Evolutionary conservation across 495 filamentous ascomycete genomes (phyloP).

Genomic region (Hyaloscypha variabilis): DNA sequence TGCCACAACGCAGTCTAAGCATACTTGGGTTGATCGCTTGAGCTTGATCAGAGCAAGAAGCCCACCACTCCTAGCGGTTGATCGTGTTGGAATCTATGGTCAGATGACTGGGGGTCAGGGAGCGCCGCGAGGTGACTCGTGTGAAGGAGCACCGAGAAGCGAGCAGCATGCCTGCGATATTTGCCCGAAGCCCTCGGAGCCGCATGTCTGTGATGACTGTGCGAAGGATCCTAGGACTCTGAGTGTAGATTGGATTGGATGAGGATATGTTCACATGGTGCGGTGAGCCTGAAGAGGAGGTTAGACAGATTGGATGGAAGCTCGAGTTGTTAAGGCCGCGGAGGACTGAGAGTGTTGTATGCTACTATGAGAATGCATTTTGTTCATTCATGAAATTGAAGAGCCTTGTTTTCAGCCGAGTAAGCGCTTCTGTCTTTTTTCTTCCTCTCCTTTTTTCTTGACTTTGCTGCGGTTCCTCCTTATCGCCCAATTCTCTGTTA

Average conservation of each 20-base stretch:
- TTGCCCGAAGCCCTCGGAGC: background rate
- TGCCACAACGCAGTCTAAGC: background rate
- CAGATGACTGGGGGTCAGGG: conserved; percentile 4
- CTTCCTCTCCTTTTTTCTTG: background rate
- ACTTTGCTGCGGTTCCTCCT: no score
- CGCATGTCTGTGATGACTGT: conserved; percentile 25
- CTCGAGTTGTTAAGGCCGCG: background rate
- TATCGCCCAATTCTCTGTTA: no score
- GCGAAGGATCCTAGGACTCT: conserved; percentile 9
- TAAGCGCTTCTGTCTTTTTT: background rate
- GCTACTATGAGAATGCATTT: background rate
- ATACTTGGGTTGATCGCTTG: background rate
- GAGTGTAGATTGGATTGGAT: conserved; percentile 19
- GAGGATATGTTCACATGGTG: background rate
- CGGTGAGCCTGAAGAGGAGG: background rate
- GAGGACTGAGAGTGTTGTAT: background rate
- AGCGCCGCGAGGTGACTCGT: background rate
- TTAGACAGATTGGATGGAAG: background rate
- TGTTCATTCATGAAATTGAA: background rate
- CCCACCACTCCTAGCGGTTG: conserved; percentile 13
- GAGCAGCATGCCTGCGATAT: background rate
- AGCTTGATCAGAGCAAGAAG: conserved; percentile 2
- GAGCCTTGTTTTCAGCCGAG: background rate
- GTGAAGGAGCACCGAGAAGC: background rate
- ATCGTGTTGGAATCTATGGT: conserved; percentile 25